Evolutionary conservation across 805 yeast genomes (phyloP).

Genomic region (Saturnispora hagleri): DNA sequence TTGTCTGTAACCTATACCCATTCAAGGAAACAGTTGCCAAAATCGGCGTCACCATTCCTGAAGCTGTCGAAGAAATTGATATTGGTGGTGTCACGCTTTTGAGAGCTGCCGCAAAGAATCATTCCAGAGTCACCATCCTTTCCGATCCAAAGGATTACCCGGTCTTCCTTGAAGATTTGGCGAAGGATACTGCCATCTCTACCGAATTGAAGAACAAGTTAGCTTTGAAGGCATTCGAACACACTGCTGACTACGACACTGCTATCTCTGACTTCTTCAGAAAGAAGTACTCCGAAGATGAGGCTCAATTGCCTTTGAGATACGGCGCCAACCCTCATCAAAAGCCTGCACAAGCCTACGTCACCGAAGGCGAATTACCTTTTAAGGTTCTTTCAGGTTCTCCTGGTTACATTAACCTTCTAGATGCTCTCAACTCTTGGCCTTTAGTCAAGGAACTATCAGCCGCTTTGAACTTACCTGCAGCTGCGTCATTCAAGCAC

Average conservation of each 20-base stretch:
- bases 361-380: conserved; percentile 79
- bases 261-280: conserved; percentile 96
- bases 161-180: conserved; percentile 72
- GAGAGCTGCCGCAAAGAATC: conserved; percentile 99
- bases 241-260: conserved; percentile 95
- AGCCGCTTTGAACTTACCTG: conserved; percentile 90
- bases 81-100: conserved; percentile 96
- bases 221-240: conserved; percentile 96
- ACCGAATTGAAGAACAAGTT: conserved; percentile 66
- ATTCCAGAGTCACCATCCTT: conserved; percentile 87
- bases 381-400: conserved; percentile 90
- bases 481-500: conserved; percentile 98
- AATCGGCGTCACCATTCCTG: conserved; percentile 89
- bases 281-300: conserved; percentile 88
- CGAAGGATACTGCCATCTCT: conserved; percentile 55
- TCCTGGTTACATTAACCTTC: conserved; percentile 94
- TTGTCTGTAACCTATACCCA: conserved; percentile 96
- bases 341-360: conserved; percentile 97
- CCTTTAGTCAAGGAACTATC: conserved; percentile 95
- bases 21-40: conserved; percentile 96
- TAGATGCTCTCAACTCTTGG: conserved; percentile 98
- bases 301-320: conserved; percentile 85
- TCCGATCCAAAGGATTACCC: conserved; percentile 95
- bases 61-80: conserved; percentile 97
- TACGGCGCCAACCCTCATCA: conserved; percentile 99